A percentile compares a stretch with the other conserved stretches of the same genome.
Conservation (phyloP, 495 filamentous ascomycete genomes). For the Tuber brumale region DNA sequence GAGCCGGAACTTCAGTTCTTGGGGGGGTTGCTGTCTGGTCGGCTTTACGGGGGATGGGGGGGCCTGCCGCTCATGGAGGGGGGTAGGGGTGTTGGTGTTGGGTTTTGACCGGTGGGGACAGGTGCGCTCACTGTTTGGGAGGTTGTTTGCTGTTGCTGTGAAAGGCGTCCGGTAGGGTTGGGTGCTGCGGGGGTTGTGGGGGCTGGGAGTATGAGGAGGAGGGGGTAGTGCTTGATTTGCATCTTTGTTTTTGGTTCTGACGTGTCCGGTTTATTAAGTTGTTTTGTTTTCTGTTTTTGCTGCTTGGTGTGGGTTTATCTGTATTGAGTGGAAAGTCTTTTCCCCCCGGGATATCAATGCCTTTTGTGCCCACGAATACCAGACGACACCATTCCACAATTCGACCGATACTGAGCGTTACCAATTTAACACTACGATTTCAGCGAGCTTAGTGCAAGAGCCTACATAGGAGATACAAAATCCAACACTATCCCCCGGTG, state of each 20-base stretch:
- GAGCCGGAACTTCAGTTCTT: neutral
- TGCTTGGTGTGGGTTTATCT: neutral
- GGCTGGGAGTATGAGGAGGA: neutral
- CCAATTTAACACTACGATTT: neutral
- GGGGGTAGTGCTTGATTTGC: neutral
- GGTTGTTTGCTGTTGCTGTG: neutral
- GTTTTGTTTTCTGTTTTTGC: neutral
- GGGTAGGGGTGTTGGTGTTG: neutral
- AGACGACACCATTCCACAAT: neutral
- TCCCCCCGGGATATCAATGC: no score
- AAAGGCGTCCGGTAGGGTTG: neutral
- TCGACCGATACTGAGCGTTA: neutral
- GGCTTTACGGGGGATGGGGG: neutral
- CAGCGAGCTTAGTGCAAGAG: neutral
- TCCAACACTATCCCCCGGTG: neutral
- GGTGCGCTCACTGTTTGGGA: neutral
- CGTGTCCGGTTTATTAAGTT: neutral
- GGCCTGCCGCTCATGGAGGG: neutral
- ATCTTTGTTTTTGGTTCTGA: neutral
- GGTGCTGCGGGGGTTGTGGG: neutral
- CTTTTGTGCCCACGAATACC: neutral
- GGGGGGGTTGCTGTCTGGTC: neutral
- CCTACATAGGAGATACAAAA: neutral
- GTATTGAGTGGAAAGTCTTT: neutral
- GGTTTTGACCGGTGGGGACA: neutral